Conservation (phyloP, 805 yeast genomes). For the Saccharomycodes ludwigii region DNA sequence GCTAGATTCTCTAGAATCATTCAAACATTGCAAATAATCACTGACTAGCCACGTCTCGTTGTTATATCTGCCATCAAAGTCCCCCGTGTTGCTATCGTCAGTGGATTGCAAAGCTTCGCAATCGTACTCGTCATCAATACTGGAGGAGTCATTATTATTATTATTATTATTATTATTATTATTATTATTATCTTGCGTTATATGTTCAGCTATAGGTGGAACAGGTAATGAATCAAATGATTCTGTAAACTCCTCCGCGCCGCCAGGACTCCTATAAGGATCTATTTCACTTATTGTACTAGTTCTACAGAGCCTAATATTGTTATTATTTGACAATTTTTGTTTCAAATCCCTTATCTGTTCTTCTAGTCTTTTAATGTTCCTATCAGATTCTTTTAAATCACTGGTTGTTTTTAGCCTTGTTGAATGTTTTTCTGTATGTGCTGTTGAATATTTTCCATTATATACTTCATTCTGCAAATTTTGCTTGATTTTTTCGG, state of each 20-base stretch:
- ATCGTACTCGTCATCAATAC: too few relatives aligned
- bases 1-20: constrained; percentile 13
- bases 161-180: too few relatives aligned
- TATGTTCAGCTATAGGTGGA: too few relatives aligned
- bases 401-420: constrained; percentile 22
- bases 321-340: too few relatives aligned
- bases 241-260: too few relatives aligned
- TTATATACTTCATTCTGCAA: constrained; percentile 20
- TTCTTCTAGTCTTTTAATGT: constrained; percentile 18
- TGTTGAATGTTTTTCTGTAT: constrained; percentile 23
- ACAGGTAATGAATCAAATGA: too few relatives aligned
- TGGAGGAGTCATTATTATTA: too few relatives aligned
- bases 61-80: background rate
- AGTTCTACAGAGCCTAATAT: too few relatives aligned
- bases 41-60: constrained; percentile 24
- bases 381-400: constrained; percentile 19
- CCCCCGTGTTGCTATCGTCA: background rate
- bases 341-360: constrained; percentile 14
- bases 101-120: too few relatives aligned
- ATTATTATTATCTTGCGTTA: too few relatives aligned
- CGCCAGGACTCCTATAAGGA: too few relatives aligned
- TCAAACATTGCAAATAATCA: constrained; percentile 23
- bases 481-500: constrained; percentile 16
- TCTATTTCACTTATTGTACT: too few relatives aligned
- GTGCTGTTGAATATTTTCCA: constrained; percentile 25